These are phyloP conservation scores for Diaporthe sp. DNA, from an alignment of 2,329 filamentous ascomycete genomes.

Conservation along the genomic window DNA sequence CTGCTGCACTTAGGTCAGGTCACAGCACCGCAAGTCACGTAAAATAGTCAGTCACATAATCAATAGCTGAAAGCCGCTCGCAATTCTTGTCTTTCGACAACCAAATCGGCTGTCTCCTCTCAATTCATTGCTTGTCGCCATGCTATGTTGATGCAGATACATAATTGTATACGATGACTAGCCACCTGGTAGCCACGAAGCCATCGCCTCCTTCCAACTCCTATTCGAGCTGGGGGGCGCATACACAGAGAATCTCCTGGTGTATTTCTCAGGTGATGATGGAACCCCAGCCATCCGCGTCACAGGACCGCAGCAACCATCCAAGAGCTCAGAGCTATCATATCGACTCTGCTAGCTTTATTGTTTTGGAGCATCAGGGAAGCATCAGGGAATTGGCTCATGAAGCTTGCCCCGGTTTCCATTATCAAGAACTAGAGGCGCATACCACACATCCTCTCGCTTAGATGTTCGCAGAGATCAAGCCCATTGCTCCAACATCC, in stretches of 20 bases:
- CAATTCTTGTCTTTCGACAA: slow-evolving; percentile 15
- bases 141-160: slow-evolving; percentile 34
- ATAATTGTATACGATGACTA: slow-evolving; percentile 21
- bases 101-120: slow-evolving; percentile 26
- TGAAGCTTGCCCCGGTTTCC: background rate
- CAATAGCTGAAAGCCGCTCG: background rate
- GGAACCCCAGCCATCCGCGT: background rate
- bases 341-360: background rate
- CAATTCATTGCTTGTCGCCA: slow-evolving; percentile 30
- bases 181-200: slow-evolving; percentile 7
- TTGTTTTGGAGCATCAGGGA: background rate
- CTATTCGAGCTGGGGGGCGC: background rate
- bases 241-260: background rate
- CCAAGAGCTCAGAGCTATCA: background rate
- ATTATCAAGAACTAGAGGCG: background rate
- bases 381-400: background rate
- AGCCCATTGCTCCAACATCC: background rate
- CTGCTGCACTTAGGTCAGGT: too few species aligned
- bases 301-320: background rate
- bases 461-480: slow-evolving; percentile 22
- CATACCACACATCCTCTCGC: background rate
- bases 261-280: slow-evolving; percentile 13
- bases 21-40: background rate
- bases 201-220: background rate
- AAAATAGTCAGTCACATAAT: background rate